phyloP scores from a whole-genome alignment of 768 basidiomycete species.

The Postia placenta region DNA sequence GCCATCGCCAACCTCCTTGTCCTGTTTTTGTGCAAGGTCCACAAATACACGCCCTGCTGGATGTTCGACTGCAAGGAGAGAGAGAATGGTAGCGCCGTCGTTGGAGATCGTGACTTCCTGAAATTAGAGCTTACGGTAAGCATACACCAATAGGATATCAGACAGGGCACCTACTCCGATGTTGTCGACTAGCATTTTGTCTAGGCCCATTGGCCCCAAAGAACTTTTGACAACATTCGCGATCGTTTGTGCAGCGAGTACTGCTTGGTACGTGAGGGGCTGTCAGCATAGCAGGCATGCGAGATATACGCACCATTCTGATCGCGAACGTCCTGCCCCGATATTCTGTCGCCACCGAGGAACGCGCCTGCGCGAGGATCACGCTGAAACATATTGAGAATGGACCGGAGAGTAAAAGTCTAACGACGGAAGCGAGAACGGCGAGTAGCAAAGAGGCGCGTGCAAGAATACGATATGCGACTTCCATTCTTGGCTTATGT shows the following conservation, averaged over 20 bases:
- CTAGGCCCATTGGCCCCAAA: conserved; percentile 88
- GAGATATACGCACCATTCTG: conserved; percentile 75
- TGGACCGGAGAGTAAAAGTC: conserved; percentile 5
- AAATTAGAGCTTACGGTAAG: background rate
- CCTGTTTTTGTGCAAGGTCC: conserved; percentile 97
- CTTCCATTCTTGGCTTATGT: too few species aligned
- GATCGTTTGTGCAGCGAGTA: conserved; percentile 92
- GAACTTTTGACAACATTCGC: conserved; percentile 98
- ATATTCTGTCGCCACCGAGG: conserved; percentile 88
- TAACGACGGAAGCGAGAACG: too few species aligned
- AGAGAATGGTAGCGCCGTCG: conserved; percentile 98
- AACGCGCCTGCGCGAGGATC: conserved; percentile 91
- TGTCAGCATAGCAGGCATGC: background rate
- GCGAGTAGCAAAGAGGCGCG: too few species aligned
- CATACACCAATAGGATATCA: background rate
- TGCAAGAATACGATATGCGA: too few species aligned
- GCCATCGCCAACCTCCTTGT: conserved; percentile 98
- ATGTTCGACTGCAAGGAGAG: conserved; percentile 89
- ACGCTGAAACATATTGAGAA: conserved; percentile 69
- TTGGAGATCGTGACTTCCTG: conserved; percentile 99
- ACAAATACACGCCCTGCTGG: conserved; percentile 97
- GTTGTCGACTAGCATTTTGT: conserved; percentile 98
- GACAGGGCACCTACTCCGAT: conserved; percentile 71
- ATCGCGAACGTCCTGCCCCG: conserved; percentile 93
- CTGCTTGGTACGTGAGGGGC: conserved; percentile 35